A percentile compares a stretch with the other conserved stretches of the same genome.
phyloP scores from a whole-genome alignment of 2,329 filamentous ascomycete species.

The Penicillium occitanis region DNA sequence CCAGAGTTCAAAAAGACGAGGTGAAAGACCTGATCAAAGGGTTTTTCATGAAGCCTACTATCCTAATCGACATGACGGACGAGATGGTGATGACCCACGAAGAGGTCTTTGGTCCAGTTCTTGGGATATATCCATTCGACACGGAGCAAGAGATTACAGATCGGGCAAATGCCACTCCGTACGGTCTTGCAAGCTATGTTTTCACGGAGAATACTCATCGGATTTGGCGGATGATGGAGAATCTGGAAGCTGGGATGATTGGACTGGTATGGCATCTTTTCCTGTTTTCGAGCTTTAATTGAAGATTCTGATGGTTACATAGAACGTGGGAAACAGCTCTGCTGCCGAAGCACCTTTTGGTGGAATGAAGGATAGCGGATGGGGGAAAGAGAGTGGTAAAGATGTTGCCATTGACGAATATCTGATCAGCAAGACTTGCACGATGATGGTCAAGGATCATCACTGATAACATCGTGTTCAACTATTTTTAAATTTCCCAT shows the following conservation, averaged over 20 bases:
- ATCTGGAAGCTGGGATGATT: constrained; percentile 48
- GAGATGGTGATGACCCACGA: constrained; percentile 54
- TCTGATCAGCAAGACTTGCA: constrained; percentile 47
- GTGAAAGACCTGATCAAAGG: constrained; percentile 51
- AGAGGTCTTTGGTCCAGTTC: constrained; percentile 61
- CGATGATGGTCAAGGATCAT: constrained; percentile 40
- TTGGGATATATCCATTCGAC: constrained; percentile 59
- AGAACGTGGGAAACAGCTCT: constrained; percentile 32
- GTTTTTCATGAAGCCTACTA: constrained; percentile 57
- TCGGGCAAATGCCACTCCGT: constrained; percentile 46
- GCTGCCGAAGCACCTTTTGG: constrained; percentile 27
- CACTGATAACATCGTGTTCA: constrained; percentile 15
- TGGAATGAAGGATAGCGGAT: constrained; percentile 34
- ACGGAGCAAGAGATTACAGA: constrained; percentile 47
- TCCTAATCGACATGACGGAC: constrained; percentile 56
- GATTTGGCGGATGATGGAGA: constrained; percentile 42
- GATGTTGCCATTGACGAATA: constrained; percentile 34
- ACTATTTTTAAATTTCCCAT: background rate
- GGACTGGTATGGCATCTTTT: constrained; percentile 27
- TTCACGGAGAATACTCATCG: constrained; percentile 49
- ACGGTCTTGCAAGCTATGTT: constrained; percentile 47
- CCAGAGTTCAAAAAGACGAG: constrained; percentile 37
- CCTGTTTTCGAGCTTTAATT: background rate
- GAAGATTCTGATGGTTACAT: background rate
- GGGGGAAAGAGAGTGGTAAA: constrained; percentile 31